Conservation (phyloP, 2,329 filamentous ascomycete genomes). For the Sporothrix brunneoviolacea region DNA sequence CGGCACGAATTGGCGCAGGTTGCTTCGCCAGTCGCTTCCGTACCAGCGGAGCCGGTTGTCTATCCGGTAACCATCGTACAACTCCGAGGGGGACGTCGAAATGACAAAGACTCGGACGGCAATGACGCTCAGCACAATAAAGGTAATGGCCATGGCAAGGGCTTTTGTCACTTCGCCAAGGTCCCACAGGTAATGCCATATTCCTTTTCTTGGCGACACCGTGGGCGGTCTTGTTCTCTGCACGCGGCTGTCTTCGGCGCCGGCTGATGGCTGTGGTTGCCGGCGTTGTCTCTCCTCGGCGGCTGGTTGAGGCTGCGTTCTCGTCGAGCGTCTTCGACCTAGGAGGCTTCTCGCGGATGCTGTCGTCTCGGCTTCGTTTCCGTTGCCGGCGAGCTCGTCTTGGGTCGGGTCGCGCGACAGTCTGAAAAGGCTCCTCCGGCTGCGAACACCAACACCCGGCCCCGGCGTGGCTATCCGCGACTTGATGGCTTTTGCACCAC, state of each 20-base stretch:
- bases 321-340: background rate
- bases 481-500: background rate
- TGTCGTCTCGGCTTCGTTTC: conserved; percentile 1
- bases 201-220: background rate
- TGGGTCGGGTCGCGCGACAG: conserved; percentile 4
- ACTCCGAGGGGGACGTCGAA: conserved; percentile 13
- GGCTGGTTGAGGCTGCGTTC: background rate
- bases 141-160: conserved; percentile 14
- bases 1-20: conserved; percentile 21
- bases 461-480: conserved; percentile 13
- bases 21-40: conserved; percentile 20
- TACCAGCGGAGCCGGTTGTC: conserved; percentile 22
- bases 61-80: conserved; percentile 19
- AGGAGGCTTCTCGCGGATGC: conserved; percentile 6
- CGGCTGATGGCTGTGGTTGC: background rate
- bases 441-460: background rate
- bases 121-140: conserved; percentile 13
- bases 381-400: conserved; percentile 13
- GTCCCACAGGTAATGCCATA: background rate
- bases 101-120: conserved; percentile 17
- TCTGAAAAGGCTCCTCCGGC: background rate
- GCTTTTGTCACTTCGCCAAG: conserved; percentile 2
- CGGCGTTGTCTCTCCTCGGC: background rate
- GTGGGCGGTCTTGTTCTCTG: background rate
- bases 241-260: too few relatives aligned